Base-by-base conservation (phyloP, 2,329 filamentous ascomycete genomes). In the Neobulgaria alba region DNA sequence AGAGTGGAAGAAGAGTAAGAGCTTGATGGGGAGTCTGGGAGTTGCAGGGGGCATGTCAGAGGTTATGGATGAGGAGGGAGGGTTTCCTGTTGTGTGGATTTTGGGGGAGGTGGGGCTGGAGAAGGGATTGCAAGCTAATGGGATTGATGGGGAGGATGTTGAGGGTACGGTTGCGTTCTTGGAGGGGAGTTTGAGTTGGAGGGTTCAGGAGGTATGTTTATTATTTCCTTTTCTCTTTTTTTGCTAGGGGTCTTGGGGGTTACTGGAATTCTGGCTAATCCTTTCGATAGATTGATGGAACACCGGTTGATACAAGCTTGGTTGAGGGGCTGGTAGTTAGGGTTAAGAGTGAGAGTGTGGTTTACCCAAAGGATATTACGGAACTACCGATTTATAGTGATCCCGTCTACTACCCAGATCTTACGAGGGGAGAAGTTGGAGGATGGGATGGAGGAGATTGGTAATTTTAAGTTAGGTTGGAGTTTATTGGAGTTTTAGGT, bases 171-270 rank as follows among this genome's bases (percentile, higher is more conserved):
- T 32, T 4, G 10, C 36, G 15, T 57, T 38, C 23, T 35, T 60
- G 38, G 48, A 47, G 37, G 21, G 43, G 12, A 47, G 49, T 37
- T 29, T 58, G 29, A 21, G 50, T 4, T 58, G 56, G 54, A 39
- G 41, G 14, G 44, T 55, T 12, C 49, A 58, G 16, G 51, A 50
- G 46, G 56, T 57, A 35, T 43, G 48, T 43, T 36, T 16, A 4
- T 18, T 10, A 35, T 35, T 30, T 18, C 18, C 20, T 3, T 33
- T 14, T 26, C 20, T 10, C 4, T 10, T 20, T 3, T 17, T n/a
- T n/a, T n/a, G n/a, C n/a, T n/a, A n/a, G n/a, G 20, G 31, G 10
- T 30, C 14, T 14, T 16, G 10, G 12, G 4, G 10, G 2, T 29
- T 29, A 1, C 10, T 7, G 20, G 17, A 16, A 17, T 26, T 26